Percentiles rank a stretch among this genome's conserved stretches.
Conservation (phyloP, 768 basidiomycete species). For the Scleroderma citrinum region DNA sequence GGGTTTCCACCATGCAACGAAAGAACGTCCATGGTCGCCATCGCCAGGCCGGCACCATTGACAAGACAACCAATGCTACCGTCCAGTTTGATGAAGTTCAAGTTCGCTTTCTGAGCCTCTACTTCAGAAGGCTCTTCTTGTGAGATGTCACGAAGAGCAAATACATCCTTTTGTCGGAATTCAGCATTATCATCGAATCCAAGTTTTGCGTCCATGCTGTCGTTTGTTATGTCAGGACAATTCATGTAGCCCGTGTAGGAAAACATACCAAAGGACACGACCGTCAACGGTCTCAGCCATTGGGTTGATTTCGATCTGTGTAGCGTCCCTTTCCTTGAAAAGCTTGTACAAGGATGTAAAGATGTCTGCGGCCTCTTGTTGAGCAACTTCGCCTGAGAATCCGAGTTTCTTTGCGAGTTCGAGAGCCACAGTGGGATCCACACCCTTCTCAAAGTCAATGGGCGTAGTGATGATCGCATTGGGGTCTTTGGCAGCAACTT, state of each 20-base stretch:
- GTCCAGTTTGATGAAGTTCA: conserved; percentile 99
- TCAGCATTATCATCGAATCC: conserved; percentile 99
- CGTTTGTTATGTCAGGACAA: conserved; percentile 2
- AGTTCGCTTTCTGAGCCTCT: conserved; percentile 90
- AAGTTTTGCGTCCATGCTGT: conserved; percentile 99
- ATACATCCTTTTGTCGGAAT: conserved; percentile 92
- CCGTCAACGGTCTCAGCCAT: conserved; percentile 91
- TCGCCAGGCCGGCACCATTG: conserved; percentile 96
- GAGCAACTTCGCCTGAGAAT: conserved; percentile 65
- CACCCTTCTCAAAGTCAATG: conserved; percentile 77
- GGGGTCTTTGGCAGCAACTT: conserved; percentile 95
- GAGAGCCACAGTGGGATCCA: conserved; percentile 66
- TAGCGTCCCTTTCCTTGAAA: conserved; percentile 98
- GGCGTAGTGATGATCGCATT: conserved; percentile 92
- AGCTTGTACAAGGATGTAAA: conserved; percentile 93
- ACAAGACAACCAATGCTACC: conserved; percentile 96
- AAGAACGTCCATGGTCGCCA: conserved; percentile 99
- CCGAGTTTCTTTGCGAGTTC: conserved; percentile 86
- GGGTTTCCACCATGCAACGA: conserved; percentile 93
- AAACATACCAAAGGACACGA: conserved; percentile 80
- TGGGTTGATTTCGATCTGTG: conserved; percentile 99
- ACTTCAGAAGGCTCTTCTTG: conserved; percentile 98
- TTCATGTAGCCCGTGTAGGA: background rate
- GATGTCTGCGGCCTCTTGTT: conserved; percentile 84
- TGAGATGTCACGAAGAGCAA: conserved; percentile 81